A percentile compares a stretch with the other conserved stretches of the same genome.
Evolutionary conservation across 495 filamentous ascomycete genomes (phyloP).

Genomic region (Penicillium cataractarum): DNA sequence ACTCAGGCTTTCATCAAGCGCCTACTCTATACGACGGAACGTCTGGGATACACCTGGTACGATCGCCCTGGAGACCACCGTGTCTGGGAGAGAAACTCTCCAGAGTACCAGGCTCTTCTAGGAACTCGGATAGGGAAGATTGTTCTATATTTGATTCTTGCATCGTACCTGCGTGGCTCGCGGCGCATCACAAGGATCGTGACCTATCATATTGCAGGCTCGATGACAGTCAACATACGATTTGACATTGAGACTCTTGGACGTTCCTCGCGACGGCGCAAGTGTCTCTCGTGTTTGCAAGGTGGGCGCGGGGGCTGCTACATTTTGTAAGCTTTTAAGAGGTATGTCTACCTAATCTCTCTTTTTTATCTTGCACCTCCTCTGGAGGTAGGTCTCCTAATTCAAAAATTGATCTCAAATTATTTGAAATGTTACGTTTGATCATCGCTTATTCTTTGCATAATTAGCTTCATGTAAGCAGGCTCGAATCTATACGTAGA

Average conservation of each 20-base stretch:
- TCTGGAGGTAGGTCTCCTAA: no score
- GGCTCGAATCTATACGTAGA: no score
- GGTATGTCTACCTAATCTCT: neutral
- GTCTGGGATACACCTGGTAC: neutral
- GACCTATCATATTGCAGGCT: neutral
- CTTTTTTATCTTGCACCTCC: neutral
- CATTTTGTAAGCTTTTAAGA: neutral
- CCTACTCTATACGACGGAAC: neutral
- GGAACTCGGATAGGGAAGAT: neutral
- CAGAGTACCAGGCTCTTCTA: neutral
- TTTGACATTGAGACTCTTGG: neutral
- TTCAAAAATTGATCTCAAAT: no score
- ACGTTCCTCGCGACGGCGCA: neutral
- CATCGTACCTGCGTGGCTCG: neutral
- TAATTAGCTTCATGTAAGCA: no score
- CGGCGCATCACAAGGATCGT: neutral
- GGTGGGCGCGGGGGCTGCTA: neutral
- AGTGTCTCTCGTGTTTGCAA: neutral
- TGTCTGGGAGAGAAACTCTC: neutral
- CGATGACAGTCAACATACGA: neutral
- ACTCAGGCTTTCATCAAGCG: neutral
- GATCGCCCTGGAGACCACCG: neutral
- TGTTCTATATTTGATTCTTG: neutral
- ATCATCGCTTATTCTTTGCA: no score
- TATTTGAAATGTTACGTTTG: no score